Evolutionary conservation across 768 basidiomycete species (phyloP), one percentile per base, ranked within the genome.

Genomic region (Boletus rubescentipes): DNA sequence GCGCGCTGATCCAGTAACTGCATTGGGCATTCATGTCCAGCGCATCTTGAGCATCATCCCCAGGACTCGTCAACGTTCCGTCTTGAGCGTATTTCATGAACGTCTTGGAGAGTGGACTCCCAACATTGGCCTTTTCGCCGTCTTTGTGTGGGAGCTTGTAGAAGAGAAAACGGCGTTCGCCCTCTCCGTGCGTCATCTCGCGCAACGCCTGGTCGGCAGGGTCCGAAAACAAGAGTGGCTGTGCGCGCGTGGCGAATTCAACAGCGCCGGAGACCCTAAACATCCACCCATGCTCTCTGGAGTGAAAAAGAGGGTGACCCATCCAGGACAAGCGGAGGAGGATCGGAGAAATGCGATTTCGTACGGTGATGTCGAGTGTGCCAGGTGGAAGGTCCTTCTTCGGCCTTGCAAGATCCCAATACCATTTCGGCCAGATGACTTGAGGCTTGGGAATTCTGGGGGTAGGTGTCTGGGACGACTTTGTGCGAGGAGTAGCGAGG

Each of bases 131-230:
- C 50, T 82, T 81, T 57, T 96, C 94, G 2, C 96, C 96, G 59
- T 96, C 93, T 68, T 94, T 93, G 72, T 99, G 97, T 0, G 97
- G 97, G 0, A 99, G 78, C 71, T 97, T 94, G 78, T 91, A 91
- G 72, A 93, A 99, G 2, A 75, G 51, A 65, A 76, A 88, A 3
- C 79, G 79, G 16, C 26, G 30, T 14, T 49, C 38, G 4, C 74
- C 78, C 16, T 77, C 73, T 12, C 77, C 69, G 4, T 68, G 63
- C 5, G 55, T 53, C 42, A 76, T 71, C 49, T 87, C 81, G 39
- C 77, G 72, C 9, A 94, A 75, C 2, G 66, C 53, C 21, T 79
- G 75, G 62, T 95, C 92, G 0, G 77, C 80, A 5, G 79, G 75
- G 40, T 89, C 81, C 41, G 80, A 77, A 71, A 94, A 91, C 12